These are phyloP conservation scores for Dioszegia crocea DNA, from an alignment of 768 basidiomycete species.

Conservation along the genomic window DNA sequence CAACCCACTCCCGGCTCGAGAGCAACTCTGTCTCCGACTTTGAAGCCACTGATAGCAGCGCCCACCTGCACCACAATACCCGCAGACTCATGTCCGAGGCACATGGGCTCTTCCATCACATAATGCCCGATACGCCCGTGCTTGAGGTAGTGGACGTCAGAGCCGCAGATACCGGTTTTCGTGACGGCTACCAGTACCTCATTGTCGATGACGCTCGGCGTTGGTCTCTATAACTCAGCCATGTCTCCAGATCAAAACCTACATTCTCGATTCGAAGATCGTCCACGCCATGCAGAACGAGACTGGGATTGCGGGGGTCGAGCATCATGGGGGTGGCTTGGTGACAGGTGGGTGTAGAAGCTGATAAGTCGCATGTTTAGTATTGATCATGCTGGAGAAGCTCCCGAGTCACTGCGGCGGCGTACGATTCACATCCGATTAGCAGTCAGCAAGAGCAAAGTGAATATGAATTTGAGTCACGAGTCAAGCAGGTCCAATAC, in stretches of 20 bases:
- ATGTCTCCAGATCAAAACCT: conserved; percentile 1
- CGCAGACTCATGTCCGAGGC: conserved; percentile 19
- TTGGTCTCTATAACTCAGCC: conserved; percentile 21
- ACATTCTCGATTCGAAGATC: conserved; percentile 41
- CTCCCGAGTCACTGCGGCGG: too few relatives aligned
- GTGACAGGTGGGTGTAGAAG: too few relatives aligned
- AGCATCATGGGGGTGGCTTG: neutral
- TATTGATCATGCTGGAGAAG: too few relatives aligned
- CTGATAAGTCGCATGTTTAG: neutral
- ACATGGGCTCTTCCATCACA: conserved; percentile 18
- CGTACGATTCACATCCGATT: too few relatives aligned
- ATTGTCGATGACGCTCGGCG: conserved; percentile 53
- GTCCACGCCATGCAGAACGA: conserved; percentile 45
- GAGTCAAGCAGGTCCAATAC: too few relatives aligned
- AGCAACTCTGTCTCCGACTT: conserved; percentile 79
- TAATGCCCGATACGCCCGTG: conserved; percentile 12
- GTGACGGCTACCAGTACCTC: conserved; percentile 83
- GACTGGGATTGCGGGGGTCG: conserved; percentile 33
- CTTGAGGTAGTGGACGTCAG: conserved; percentile 20
- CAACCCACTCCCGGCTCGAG: conserved; percentile 88
- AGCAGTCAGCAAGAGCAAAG: too few relatives aligned
- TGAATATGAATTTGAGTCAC: too few relatives aligned
- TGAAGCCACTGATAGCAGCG: conserved; percentile 50
- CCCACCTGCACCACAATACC: conserved; percentile 14
- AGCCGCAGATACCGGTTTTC: conserved; percentile 60